A percentile compares a stretch with the other conserved stretches of the same genome.
These are phyloP conservation scores for Sanghuangporus baumii DNA, from an alignment of 1,284 basidiomycete species.

Conservation along the genomic window DNA sequence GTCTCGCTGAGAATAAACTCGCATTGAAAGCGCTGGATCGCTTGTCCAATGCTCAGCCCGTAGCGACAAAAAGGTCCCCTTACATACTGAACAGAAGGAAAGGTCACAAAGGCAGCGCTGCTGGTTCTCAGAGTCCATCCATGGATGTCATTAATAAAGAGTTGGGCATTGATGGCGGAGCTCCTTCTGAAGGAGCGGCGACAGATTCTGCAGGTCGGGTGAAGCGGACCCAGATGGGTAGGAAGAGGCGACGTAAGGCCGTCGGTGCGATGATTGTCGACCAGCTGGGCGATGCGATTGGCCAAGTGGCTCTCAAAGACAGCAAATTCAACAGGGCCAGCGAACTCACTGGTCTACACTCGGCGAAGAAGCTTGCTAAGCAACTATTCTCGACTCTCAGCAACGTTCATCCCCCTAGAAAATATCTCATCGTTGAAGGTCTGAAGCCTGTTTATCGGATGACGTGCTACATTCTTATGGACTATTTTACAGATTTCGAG, in stretches of 20 bases:
- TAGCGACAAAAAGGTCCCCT: constrained; percentile 27
- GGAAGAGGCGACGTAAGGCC: constrained; percentile 42
- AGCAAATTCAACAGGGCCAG: constrained; percentile 54
- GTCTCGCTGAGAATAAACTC: constrained; percentile 61
- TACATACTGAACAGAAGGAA: constrained; percentile 29
- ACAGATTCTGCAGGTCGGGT: constrained; percentile 1
- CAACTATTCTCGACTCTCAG: constrained; percentile 69
- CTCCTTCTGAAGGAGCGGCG: constrained; percentile 4
- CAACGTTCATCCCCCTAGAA: constrained; percentile 50
- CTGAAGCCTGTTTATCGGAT: constrained; percentile 16
- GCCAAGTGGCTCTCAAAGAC: constrained; percentile 66
- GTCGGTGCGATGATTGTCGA: constrained; percentile 65
- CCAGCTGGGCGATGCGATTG: constrained; percentile 62
- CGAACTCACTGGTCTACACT: constrained; percentile 54
- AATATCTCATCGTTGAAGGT: constrained; percentile 65
- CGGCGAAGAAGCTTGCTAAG: constrained; percentile 67
- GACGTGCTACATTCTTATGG: not conserved
- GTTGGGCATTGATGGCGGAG: constrained; percentile 7
- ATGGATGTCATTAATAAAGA: constrained; percentile 25
- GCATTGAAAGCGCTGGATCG: constrained; percentile 65
- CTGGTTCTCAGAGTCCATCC: constrained; percentile 27
- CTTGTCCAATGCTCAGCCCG: constrained; percentile 57
- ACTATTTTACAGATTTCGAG: constrained; percentile 48
- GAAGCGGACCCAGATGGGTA: constrained; percentile 27
- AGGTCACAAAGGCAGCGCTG: constrained; percentile 28